Evolutionary conservation across 805 yeast species (phyloP).

Genomic region (Yamadazyma takamatsuzukensis): DNA sequence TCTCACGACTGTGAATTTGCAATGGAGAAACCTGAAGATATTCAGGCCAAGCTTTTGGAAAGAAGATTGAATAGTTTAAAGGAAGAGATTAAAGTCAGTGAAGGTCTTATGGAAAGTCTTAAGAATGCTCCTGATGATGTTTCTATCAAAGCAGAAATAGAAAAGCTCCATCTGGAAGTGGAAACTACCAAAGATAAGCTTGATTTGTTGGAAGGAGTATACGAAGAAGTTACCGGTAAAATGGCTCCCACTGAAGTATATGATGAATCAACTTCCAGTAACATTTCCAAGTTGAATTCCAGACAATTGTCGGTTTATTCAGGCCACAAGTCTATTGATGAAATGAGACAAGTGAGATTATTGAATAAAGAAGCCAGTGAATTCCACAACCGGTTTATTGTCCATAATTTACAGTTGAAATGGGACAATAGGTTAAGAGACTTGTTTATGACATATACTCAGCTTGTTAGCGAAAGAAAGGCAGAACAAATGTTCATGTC

Average conservation of each 20-base stretch:
- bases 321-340: constrained; percentile 22
- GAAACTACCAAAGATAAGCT: constrained; percentile 18
- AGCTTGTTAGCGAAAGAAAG: constrained; percentile 40
- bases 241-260: constrained; percentile 6
- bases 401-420: constrained; percentile 69
- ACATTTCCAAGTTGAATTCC: constrained; percentile 12
- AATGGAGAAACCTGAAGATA: constrained; percentile 48
- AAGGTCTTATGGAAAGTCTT: constrained; percentile 20
- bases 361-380: constrained; percentile 22
- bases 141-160: constrained; percentile 5
- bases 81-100: constrained; percentile 25
- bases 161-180: constrained; percentile 6
- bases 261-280: constrained; percentile 1
- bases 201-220: constrained; percentile 21
- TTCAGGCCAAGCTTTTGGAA: constrained; percentile 45
- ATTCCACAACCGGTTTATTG: constrained; percentile 66
- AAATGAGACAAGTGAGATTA: constrained; percentile 20
- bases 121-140: constrained; percentile 7
- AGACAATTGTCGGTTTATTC: constrained; percentile 27
- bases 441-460: constrained; percentile 54
- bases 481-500: constrained; percentile 44
- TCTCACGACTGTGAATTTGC: constrained; percentile 68
- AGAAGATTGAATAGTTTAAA: constrained; percentile 15
- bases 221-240: constrained; percentile 18
- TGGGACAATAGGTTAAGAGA: constrained; percentile 77